phyloP scores from a whole-genome alignment of 176 grass and related monocot species.

The Hordeum marinum region DNA sequence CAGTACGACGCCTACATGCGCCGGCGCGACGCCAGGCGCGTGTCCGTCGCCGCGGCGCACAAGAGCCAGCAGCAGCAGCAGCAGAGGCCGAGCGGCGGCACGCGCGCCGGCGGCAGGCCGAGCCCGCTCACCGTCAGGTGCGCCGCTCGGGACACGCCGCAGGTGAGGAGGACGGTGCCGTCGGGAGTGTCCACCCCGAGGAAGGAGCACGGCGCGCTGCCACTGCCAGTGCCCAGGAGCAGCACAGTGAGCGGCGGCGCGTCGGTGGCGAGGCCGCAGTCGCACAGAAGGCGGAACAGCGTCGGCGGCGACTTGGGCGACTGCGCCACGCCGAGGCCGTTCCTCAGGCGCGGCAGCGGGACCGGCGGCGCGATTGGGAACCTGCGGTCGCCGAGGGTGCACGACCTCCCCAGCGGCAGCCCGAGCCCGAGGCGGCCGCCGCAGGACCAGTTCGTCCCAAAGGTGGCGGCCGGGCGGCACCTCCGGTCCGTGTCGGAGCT shows the following conservation, averaged over 20 bases:
- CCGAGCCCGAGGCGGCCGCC: slow-evolving; percentile 6
- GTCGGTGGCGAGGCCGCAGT: background rate
- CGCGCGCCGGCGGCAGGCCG: background rate
- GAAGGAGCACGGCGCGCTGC: background rate
- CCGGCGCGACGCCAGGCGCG: slow-evolving; percentile 52
- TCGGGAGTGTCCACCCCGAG: slow-evolving; percentile 10
- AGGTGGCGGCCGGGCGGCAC: slow-evolving; percentile 6
- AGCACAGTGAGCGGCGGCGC: slow-evolving; percentile 8
- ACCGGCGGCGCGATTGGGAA: slow-evolving; percentile 15
- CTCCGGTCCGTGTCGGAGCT: slow-evolving; percentile 30
- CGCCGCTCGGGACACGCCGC: background rate
- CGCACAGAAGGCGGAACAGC: slow-evolving; percentile 38
- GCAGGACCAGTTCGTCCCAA: background rate
- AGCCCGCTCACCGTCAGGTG: background rate
- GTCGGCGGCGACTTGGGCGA: slow-evolving; percentile 18
- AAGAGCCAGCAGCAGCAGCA: background rate
- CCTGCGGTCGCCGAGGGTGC: slow-evolving; percentile 16
- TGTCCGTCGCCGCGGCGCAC: background rate
- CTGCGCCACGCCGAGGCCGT: slow-evolving; percentile 26
- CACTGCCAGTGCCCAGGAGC: slow-evolving; percentile 29
- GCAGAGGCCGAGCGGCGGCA: background rate
- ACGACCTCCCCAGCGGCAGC: slow-evolving; percentile 26
- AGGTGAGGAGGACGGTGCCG: slow-evolving; percentile 19
- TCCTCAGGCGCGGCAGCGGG: slow-evolving; percentile 43
- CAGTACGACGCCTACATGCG: slow-evolving; percentile 58